Percentiles rank a stretch among this genome's conserved stretches.
Evolutionary conservation across 2,329 filamentous ascomycete species (phyloP).

Genomic region (Aaosphaeria pasadenensis): DNA sequence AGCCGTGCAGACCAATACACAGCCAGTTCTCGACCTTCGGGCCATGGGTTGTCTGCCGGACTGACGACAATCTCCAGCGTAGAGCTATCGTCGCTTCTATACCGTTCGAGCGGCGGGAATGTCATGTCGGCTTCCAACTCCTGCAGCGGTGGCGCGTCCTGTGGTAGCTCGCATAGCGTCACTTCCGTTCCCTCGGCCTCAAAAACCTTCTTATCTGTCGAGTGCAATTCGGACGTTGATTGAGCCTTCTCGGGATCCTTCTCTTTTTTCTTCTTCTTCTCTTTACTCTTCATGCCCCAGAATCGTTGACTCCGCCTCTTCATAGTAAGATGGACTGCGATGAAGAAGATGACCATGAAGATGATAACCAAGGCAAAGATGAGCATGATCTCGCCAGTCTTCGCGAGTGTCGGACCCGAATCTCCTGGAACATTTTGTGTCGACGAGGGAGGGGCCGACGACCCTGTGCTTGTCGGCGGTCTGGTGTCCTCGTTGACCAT

Average conservation of each 20-base stretch:
- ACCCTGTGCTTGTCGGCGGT: background rate
- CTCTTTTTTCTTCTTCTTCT: constrained; percentile 3
- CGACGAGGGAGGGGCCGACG: background rate
- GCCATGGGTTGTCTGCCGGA: background rate
- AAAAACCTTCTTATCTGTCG: constrained; percentile 9
- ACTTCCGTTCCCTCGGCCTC: constrained; percentile 13
- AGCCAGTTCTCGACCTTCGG: background rate
- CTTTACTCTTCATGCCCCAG: constrained; percentile 2
- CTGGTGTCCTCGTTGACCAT: background rate
- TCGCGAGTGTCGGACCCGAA: constrained; percentile 7
- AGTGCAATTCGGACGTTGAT: constrained; percentile 7
- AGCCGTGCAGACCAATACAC: background rate
- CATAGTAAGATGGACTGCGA: constrained; percentile 10
- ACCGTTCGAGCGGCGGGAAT: background rate
- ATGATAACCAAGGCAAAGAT: constrained; percentile 15
- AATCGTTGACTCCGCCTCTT: constrained; percentile 2
- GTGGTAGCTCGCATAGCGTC: constrained; percentile 13
- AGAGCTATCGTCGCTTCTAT: background rate
- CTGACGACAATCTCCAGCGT: background rate
- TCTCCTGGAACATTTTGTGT: background rate
- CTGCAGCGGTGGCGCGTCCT: constrained; percentile 11
- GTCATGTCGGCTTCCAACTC: constrained; percentile 9
- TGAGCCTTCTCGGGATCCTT: background rate
- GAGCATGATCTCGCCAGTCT: constrained; percentile 16
- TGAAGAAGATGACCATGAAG: constrained; percentile 9